Evolutionary conservation across 2,329 filamentous ascomycete genomes (phyloP).

Genomic region (Apiospora arundinis): DNA sequence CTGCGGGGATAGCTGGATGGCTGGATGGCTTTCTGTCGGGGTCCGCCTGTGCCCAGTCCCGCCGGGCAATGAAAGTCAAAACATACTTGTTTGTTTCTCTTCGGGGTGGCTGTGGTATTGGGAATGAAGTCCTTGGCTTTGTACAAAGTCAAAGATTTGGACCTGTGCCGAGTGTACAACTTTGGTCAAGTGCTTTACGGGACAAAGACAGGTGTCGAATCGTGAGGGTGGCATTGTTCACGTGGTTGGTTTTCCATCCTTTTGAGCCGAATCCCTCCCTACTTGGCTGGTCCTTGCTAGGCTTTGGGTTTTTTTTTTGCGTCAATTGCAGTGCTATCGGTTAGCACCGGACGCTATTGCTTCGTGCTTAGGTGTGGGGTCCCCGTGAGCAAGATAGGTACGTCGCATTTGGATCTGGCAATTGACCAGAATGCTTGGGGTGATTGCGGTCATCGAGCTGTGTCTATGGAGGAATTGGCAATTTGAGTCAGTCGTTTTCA

Average conservation of each 20-base stretch:
- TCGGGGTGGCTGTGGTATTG: not conserved
- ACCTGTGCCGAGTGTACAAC: not conserved
- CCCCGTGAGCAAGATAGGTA: not conserved
- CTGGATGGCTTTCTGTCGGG: not conserved
- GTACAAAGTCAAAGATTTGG: not conserved
- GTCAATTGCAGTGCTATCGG: not conserved
- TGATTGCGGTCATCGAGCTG: not conserved
- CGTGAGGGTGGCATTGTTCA: slow-evolving; percentile 1
- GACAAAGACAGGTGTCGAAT: not conserved
- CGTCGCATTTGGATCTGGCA: not conserved
- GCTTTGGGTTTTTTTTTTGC: not conserved
- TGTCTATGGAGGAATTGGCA: not conserved
- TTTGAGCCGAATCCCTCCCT: not conserved
- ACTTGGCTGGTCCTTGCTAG: slow-evolving; percentile 7
- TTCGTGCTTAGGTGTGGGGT: not conserved
- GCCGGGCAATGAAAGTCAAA: slow-evolving; percentile 3
- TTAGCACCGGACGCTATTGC: slow-evolving; percentile 14
- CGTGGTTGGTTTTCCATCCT: not conserved
- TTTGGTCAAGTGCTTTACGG: not conserved
- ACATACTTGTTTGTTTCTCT: not conserved
- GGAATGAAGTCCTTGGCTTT: not conserved
- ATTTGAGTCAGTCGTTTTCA: not conserved
- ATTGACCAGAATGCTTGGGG: not conserved
- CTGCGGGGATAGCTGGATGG: not conserved
- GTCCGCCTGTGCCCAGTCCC: not conserved